phyloP scores from a whole-genome alignment of 2,329 filamentous ascomycete species.

The Coniochaeta sp. region DNA sequence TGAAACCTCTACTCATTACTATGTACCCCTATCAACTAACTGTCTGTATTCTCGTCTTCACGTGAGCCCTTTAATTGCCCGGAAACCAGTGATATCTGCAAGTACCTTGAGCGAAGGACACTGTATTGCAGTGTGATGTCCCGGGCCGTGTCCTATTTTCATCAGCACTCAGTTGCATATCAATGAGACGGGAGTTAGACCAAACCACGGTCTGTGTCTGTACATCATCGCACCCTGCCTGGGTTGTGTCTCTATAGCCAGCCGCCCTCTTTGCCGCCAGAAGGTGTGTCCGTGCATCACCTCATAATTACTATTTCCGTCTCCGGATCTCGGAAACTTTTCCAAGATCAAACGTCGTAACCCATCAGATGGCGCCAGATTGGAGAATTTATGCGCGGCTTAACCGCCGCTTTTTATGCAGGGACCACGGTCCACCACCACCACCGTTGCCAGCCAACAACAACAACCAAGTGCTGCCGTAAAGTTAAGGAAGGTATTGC shows the following conservation, averaged over 20 bases:
- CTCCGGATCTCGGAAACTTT: background rate
- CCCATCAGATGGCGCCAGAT: background rate
- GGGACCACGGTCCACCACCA: too few species aligned
- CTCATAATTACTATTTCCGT: background rate
- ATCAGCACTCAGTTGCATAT: background rate
- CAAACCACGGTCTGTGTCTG: background rate
- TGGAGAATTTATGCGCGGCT: background rate
- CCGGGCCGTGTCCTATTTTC: background rate
- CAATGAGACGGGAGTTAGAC: background rate
- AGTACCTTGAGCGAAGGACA: too few species aligned
- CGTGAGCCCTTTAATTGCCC: too few species aligned
- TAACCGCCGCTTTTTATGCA: background rate
- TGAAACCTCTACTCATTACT: too few species aligned
- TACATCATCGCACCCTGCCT: too few species aligned
- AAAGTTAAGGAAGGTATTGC: background rate
- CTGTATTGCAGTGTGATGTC: too few species aligned
- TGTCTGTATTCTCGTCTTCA: too few species aligned
- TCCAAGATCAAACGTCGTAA: background rate
- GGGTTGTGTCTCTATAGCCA: too few species aligned
- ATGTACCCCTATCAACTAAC: too few species aligned
- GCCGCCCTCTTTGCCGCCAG: background rate
- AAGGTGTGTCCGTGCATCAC: background rate
- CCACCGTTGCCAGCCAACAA: too few species aligned
- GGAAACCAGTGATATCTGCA: too few species aligned
- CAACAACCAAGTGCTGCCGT: too few species aligned